A percentile compares a stretch with the other conserved stretches of the same genome.
Evolutionary conservation across 192 early-diverging fungal genomes (phyloP).

Genomic region (Ambispora gerdemannii): DNA sequence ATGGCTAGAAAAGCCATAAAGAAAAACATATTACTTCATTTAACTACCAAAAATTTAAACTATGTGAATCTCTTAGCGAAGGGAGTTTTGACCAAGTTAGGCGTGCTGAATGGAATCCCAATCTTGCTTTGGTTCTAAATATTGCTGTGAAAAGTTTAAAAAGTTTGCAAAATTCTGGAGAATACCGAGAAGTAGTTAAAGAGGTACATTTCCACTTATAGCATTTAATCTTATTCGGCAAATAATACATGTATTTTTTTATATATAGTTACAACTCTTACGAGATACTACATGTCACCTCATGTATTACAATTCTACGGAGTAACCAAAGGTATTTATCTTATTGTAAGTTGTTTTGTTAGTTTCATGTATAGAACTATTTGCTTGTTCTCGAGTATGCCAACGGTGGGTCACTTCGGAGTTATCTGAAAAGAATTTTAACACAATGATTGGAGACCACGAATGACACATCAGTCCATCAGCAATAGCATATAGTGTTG

Average conservation of each 20-base stretch:
- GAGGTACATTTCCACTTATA: neutral
- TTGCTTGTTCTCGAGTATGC: neutral
- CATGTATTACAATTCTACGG: neutral
- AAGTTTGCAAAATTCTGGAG: neutral
- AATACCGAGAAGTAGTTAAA: neutral
- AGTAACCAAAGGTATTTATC: neutral
- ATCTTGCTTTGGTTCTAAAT: neutral
- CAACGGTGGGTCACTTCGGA: neutral
- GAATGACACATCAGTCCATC: neutral
- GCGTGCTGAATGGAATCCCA: neutral
- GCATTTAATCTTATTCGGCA: neutral
- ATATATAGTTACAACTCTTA: neutral
- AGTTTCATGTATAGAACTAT: neutral
- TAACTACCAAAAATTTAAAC: neutral
- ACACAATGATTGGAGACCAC: neutral
- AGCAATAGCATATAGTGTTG: neutral
- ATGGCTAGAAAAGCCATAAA: neutral
- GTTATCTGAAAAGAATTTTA: neutral
- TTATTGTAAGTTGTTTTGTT: neutral
- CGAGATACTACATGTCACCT: neutral
- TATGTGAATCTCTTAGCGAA: neutral
- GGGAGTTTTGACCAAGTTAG: neutral
- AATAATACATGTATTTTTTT: neutral
- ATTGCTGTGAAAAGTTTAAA: neutral
- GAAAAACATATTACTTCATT: neutral